These are phyloP conservation scores for Eutypella sp. DNA, from an alignment of 2,329 filamentous ascomycete genomes.

Conservation along the genomic window DNA sequence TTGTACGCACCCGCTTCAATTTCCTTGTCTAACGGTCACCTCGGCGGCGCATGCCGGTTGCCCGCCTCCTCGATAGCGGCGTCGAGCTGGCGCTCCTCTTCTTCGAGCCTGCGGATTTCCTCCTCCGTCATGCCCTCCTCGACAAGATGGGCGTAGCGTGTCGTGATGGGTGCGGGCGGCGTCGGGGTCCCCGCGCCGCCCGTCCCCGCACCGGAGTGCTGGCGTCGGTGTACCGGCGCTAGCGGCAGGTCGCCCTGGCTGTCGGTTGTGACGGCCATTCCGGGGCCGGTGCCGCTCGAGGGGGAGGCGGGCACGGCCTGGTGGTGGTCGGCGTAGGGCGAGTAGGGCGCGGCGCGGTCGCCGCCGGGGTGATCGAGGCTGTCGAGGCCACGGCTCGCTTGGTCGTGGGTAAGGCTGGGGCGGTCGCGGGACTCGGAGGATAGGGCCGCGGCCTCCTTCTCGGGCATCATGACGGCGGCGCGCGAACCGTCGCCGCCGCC, in stretches of 20 bases:
- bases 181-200: constrained; percentile 17
- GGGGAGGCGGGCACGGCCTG: too few species aligned
- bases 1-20: not conserved
- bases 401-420: constrained; percentile 40
- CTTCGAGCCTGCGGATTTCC: constrained; percentile 50
- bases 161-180: constrained; percentile 27
- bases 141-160: constrained; percentile 46
- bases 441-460: constrained; percentile 40
- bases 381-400: constrained; percentile 15
- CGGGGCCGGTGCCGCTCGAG: too few species aligned
- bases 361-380: constrained; percentile 14
- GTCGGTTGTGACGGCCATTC: constrained; percentile 4
- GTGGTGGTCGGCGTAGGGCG: constrained; percentile 19
- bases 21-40: not conserved
- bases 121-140: constrained; percentile 58
- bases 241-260: constrained; percentile 5
- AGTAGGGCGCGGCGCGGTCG: constrained; percentile 25
- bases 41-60: constrained; percentile 3
- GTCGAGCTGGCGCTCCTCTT: constrained; percentile 54
- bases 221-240: not conserved
- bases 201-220: constrained; percentile 4
- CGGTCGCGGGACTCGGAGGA: constrained; percentile 28
- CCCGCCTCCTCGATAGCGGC: constrained; percentile 48
- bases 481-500: constrained; percentile 19
- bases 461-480: constrained; percentile 36